phyloP scores from a whole-genome alignment of 2,329 filamentous ascomycete genomes.

The Nemania sp. region DNA sequence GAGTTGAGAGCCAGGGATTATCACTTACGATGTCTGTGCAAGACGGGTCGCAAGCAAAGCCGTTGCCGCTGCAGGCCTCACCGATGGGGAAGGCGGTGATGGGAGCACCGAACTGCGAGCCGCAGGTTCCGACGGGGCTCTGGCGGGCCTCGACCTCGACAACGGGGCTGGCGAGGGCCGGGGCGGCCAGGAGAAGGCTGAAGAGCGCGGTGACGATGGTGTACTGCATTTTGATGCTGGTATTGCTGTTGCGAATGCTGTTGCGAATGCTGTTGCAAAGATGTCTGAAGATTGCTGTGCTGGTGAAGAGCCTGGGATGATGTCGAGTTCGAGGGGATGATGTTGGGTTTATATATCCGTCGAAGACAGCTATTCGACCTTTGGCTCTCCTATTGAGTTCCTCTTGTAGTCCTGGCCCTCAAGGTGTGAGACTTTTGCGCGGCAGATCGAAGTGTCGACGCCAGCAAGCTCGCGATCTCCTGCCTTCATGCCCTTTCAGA shows the following conservation, averaged over 20 bases:
- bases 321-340: background rate
- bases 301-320: constrained; percentile 2
- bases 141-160: constrained; percentile 11
- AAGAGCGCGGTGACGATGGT: constrained; percentile 14
- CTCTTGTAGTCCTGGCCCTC: background rate
- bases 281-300: background rate
- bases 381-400: background rate
- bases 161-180: constrained; percentile 19
- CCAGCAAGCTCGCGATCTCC: constrained; percentile 7
- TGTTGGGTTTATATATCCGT: constrained; percentile 9
- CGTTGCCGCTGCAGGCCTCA: constrained; percentile 19
- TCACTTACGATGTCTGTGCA: constrained; percentile 23
- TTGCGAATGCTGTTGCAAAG: background rate
- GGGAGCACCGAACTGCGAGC: constrained; percentile 23
- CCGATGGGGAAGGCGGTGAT: constrained; percentile 23
- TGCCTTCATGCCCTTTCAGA: background rate
- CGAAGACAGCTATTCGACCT: background rate
- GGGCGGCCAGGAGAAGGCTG: constrained; percentile 21
- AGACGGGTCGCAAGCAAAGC: constrained; percentile 19
- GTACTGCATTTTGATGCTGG: constrained; percentile 25
- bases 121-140: constrained; percentile 18
- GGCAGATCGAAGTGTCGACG: background rate
- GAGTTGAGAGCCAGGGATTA: background rate
- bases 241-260: background rate
- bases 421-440: background rate